These are phyloP conservation scores for Pyrenophora teres DNA, from an alignment of 2,329 filamentous ascomycete genomes.

Conservation along the genomic window DNA sequence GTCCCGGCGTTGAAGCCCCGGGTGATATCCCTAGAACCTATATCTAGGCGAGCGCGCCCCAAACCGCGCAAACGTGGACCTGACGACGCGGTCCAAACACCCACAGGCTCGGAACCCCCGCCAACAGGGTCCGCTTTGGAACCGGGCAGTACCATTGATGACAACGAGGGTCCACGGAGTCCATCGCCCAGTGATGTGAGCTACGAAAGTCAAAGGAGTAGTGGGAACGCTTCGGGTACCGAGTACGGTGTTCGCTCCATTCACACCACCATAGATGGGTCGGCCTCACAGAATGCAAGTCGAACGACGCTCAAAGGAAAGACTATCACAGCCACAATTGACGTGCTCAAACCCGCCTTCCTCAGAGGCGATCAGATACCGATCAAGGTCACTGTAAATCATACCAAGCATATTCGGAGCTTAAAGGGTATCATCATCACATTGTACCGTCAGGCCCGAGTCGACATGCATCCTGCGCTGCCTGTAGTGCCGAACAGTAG, in stretches of 20 bases:
- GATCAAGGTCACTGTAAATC: slow-evolving; percentile 79
- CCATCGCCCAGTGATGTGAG: slow-evolving; percentile 55
- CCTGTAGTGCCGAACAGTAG: slow-evolving; percentile 66
- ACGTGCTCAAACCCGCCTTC: slow-evolving; percentile 80
- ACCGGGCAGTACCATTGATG: slow-evolving; percentile 31
- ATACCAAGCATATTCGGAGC: slow-evolving; percentile 88
- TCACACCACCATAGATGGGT: slow-evolving; percentile 53
- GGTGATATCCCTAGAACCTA: slow-evolving; percentile 84
- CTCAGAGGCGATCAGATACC: slow-evolving; percentile 83
- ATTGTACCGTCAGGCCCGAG: slow-evolving; percentile 85
- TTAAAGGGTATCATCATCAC: slow-evolving; percentile 92
- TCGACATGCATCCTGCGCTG: slow-evolving; percentile 75
- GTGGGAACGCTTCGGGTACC: slow-evolving; percentile 53
- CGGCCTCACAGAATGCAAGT: slow-evolving; percentile 50
- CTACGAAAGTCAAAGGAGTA: slow-evolving; percentile 61
- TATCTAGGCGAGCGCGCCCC: slow-evolving; percentile 70
- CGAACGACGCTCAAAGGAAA: slow-evolving; percentile 67
- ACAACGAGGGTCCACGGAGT: slow-evolving; percentile 46
- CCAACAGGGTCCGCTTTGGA: slow-evolving; percentile 27
- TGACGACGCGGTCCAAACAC: slow-evolving; percentile 21
- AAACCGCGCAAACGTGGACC: slow-evolving; percentile 52
- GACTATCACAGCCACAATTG: slow-evolving; percentile 81
- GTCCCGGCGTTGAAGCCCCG: slow-evolving; percentile 75
- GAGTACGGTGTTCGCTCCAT: slow-evolving; percentile 49
- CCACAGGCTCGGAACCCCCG: slow-evolving; percentile 25